Evolutionary conservation across 192 early-diverging fungal species (phyloP), one percentile per base, ranked within the genome.

Genomic region (Entomortierella parvispora): DNA sequence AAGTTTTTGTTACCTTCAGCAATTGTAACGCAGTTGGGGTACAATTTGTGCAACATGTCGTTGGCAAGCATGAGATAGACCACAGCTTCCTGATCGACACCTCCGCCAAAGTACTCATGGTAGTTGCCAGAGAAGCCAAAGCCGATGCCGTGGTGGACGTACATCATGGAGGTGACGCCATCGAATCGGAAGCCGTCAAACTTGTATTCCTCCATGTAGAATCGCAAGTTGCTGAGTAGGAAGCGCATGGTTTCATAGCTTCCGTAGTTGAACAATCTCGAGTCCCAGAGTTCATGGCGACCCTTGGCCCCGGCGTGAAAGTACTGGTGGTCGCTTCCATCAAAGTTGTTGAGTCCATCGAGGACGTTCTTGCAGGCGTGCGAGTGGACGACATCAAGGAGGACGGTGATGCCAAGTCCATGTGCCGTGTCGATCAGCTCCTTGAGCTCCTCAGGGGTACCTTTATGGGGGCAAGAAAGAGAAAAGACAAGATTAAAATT

Each of bases 181-280:
- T 98, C 96, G 62, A 98, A 98, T 48, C 96, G 90, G 89, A 98
- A 97, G 28, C 96, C 96, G 80, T 98, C 96, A 72, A 98, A 94
- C n/a, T 82, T 72, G 71, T 87, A 98, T 68, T 92, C 93, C 49
- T 92, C 87, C 67, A 98, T 81, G 92, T 90, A 98, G 83, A 93
- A 97, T 47, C 95, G 88, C 67, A 97, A 81, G 78, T 98, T 98
- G 65, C 93, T 96, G 61, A 98, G 82, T 47, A 98, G 80, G 86
- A 97, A 98, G 7, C 96, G 90, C 65, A 94, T 78, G 6, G 93
- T 91, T 69, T 98, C 96, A 79, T 92, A 92, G 80, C 89, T 85
- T 4, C 93, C 91, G 69, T 98, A 98, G 85, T 98, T 97, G 83
- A 98, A 98, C 34, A 98, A 83, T 8, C 95, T 86, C 78, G 83